phyloP scores from a whole-genome alignment of 2,329 filamentous ascomycete species.

The Corinectria fuckeliana region DNA sequence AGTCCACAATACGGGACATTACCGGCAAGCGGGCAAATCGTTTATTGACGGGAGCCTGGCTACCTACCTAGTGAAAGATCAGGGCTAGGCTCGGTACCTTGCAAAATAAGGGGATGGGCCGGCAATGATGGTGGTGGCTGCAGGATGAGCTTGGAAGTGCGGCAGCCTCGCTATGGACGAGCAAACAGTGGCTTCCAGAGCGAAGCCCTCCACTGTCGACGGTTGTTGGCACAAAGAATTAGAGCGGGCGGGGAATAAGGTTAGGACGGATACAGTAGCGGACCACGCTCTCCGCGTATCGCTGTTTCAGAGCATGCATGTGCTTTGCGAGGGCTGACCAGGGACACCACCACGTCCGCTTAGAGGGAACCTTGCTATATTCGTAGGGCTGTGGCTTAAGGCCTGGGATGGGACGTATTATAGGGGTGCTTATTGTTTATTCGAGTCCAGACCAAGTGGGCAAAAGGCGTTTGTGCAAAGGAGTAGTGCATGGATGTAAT shows the following conservation, averaged over 20 bases:
- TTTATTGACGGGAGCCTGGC: too few relatives aligned
- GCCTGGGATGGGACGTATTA: neutral
- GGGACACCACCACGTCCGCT: neutral
- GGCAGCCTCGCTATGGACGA: neutral
- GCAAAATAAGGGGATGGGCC: neutral
- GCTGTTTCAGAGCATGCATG: neutral
- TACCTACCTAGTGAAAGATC: neutral
- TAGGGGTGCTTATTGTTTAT: neutral
- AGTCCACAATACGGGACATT: neutral
- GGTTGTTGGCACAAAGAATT: neutral
- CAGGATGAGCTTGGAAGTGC: neutral
- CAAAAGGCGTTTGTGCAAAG: neutral
- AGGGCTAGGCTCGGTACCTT: neutral
- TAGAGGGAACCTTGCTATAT: constrained; percentile 3
- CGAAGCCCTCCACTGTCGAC: too few relatives aligned
- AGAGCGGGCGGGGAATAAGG: constrained; percentile 4
- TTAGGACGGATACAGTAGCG: constrained; percentile 11
- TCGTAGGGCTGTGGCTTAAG: constrained; percentile 10
- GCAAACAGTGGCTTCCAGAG: neutral
- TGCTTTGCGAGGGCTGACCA: neutral
- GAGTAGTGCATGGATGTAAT: neutral
- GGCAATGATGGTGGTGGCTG: neutral
- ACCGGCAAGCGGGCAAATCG: neutral
- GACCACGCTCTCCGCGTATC: constrained; percentile 6
- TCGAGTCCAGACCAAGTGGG: neutral